phyloP scores from a whole-genome alignment of 352 stramenopile genomes.

The Globisporangium paddicum region DNA sequence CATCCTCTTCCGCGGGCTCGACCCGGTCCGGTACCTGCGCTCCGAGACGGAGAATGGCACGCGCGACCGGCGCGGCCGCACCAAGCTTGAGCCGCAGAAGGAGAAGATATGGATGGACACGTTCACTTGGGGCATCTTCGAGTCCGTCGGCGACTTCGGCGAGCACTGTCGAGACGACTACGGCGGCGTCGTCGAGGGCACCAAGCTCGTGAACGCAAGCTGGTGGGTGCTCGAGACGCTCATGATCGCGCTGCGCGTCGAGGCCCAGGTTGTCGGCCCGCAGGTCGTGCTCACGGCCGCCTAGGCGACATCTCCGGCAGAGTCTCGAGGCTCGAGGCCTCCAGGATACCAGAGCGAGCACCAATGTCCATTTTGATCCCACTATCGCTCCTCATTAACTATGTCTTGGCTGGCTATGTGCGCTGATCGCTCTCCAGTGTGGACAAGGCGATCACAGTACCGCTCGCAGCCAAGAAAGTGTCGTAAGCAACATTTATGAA shows the following conservation, averaged over 20 bases:
- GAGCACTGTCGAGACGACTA: slow-evolving; percentile 54
- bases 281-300: slow-evolving; percentile 13
- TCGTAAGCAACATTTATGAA: not conserved
- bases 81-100: slow-evolving; percentile 39
- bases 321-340: not conserved
- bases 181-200: slow-evolving; percentile 55
- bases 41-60: slow-evolving; percentile 38
- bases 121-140: slow-evolving; percentile 68
- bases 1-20: slow-evolving; percentile 49
- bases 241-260: slow-evolving; percentile 55
- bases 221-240: slow-evolving; percentile 78
- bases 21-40: slow-evolving; percentile 50
- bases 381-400: not conserved
- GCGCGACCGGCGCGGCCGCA: slow-evolving; percentile 53
- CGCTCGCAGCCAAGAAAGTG: not conserved
- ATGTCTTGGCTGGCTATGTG: not conserved
- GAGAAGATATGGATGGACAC: slow-evolving; percentile 65
- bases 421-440: not conserved
- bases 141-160: slow-evolving; percentile 27
- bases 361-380: not conserved
- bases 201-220: slow-evolving; percentile 40
- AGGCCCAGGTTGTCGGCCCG: slow-evolving; percentile 43
- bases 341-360: no score
- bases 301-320: not conserved
- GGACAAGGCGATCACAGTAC: not conserved